Percentiles rank a stretch among this genome's conserved stretches.
Evolutionary conservation across 768 basidiomycete genomes (phyloP).

Genomic region (Lanmaoa pseudosensibilis): DNA sequence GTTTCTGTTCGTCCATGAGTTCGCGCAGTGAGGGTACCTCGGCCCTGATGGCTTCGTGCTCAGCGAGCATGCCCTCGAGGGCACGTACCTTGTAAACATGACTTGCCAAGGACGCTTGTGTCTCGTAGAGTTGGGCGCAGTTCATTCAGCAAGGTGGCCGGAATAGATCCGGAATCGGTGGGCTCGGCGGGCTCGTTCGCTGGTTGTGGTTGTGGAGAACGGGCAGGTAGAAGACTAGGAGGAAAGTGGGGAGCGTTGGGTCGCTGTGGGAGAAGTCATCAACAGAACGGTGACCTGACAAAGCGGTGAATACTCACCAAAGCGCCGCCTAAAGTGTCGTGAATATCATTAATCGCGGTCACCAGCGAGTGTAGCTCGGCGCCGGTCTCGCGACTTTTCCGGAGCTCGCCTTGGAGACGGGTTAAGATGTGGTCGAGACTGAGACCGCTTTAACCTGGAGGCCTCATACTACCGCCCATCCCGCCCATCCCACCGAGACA

Average conservation of each 20-base stretch:
- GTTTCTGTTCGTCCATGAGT: conserved; percentile 64
- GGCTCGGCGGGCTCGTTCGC: conserved; percentile 30
- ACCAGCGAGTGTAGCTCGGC: conserved; percentile 78
- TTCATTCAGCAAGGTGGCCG: conserved; percentile 44
- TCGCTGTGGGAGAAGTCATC: conserved; percentile 44
- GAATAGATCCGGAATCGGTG: conserved; percentile 26
- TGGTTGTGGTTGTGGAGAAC: conserved; percentile 36
- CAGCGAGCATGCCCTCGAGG: conserved; percentile 76
- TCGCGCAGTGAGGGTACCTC: conserved; percentile 76
- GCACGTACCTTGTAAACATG: conserved; percentile 84
- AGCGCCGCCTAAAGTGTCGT: conserved; percentile 85
- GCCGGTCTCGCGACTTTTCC: conserved; percentile 92
- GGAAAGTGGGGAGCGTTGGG: conserved; percentile 64
- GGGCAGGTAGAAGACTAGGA: conserved; percentile 62
- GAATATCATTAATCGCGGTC: conserved; percentile 84
- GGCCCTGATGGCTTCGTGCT: conserved; percentile 80
- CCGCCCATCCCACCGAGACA: conserved; percentile 67
- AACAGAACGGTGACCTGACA: background rate
- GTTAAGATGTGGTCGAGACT: conserved; percentile 91
- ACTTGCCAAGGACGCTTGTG: conserved; percentile 69
- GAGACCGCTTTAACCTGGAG: conserved; percentile 80
- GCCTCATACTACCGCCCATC: conserved; percentile 69
- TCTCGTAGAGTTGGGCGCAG: conserved; percentile 87
- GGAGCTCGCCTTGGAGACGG: conserved; percentile 86
- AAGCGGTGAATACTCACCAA: conserved; percentile 50